Evolutionary conservation across 2,329 filamentous ascomycete genomes (phyloP), one percentile per base, ranked within the genome.

Genomic region (Aquanectria penicillioides): DNA sequence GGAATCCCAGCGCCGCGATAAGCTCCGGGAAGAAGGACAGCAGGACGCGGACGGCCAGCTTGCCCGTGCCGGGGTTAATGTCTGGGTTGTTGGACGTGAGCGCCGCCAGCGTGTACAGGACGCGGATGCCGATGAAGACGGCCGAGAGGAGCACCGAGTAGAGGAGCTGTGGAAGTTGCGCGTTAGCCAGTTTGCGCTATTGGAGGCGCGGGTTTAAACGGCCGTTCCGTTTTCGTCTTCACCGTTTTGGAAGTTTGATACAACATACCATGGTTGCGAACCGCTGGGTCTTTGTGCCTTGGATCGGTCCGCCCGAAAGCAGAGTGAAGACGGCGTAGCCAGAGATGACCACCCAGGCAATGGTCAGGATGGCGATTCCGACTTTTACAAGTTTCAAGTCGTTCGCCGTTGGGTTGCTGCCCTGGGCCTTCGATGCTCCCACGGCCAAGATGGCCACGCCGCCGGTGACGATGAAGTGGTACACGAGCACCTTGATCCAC

Each of bases 41-140:
- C 6, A 44, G n/a, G 15, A 61, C 48, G 18, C 49, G 48, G 23
- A 61, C 22, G 3, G 47, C 52, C 15, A 57, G 40, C 25, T 52
- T 48, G 20, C 47, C 57, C 13, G 40, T 50, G 25, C 6, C 29
- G 7, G 53, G 58, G 29, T 54, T 44, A 36, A 57, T 36, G 17
- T 43, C 28, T 3, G 41, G 12, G 8, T 44, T 11, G 44, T 37
- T 25, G 12, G 54, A 61, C 25, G 54, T 58, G 29, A 61, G 15
- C 2, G 43, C 37, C 18, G 43, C 54, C 11, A 61, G 49, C 6
- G 54, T 25, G 43, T 58, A 58, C 37, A 59, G 38, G 31, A 58
- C 44, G 15, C 49, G 54, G 43, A 59, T 55, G 44, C 54, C 54
- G 38, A 58, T 51, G 23, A 58, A 59, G 43, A 61, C 22, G 38